Evolutionary conservation across 495 filamentous ascomycete species (phyloP), one percentile per base, ranked within the genome.

Genomic region (Pseudevernia furfuracea): DNA sequence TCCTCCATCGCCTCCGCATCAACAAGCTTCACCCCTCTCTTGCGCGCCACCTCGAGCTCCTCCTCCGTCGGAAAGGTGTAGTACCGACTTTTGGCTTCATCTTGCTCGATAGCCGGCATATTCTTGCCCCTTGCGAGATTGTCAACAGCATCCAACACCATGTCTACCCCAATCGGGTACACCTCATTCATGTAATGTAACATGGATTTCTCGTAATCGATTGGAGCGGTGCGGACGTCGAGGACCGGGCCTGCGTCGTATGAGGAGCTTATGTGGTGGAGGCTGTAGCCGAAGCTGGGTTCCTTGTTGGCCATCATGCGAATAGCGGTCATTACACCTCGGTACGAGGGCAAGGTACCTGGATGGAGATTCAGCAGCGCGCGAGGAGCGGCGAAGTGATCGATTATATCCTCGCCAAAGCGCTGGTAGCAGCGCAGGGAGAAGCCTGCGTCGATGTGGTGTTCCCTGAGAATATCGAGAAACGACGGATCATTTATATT

Each of bases 401-500:
- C 21, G 11, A 37, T 57, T 21, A 36, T 36, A 9, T 21, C 30
- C 30, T 32, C 21, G 10, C 30, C 30, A 4, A 57, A 57, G 30
- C 53, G 53, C 21, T 57, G 30, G 28, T 57, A 5, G 30, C 53
- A 57, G 30, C 53, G 30, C 30, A 37, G 23, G 53, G 30, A 57
- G 15, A 57, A 34, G 11, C 53, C 53, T 6, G 53, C 53, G 30
- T 57, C 53, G 32, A 57, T 57, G 25, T 57, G 53, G 53, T 57
- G 53, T 28, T 15, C 15, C 23, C 10, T 28, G 17, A 57, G 30
- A n/a, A 19, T 37, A 4, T 57, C 17, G 36, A 32, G 53, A 36
- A 23, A 37, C 8, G 30, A 14, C 23, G 9, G 15, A 44, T 21
- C 41, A 17, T 44, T 44, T 19, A 44, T 17, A 7, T 17, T 44